Evolutionary conservation across 345 rosid species (phyloP).

Genomic region (Melaleuca quinquenervia): DNA sequence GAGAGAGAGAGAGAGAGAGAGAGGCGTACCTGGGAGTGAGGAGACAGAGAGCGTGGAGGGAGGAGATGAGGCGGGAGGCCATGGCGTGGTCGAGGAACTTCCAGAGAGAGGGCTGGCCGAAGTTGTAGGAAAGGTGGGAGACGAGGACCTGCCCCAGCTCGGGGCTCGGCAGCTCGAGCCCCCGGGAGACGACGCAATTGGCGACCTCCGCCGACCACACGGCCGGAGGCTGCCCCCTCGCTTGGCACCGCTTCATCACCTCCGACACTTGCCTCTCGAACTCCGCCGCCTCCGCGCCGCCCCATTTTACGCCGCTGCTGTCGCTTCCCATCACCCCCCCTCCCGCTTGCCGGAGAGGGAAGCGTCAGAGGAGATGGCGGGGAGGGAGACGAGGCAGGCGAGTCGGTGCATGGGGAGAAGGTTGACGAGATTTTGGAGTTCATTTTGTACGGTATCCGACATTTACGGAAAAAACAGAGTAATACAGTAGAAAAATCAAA

Average conservation of each 20-base stretch:
- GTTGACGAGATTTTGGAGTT: not conserved
- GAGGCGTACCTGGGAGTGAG: conserved; percentile 25
- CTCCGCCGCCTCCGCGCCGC: not conserved
- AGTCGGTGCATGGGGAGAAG: not conserved
- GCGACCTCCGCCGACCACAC: conserved; percentile 25
- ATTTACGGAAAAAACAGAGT: too few relatives aligned
- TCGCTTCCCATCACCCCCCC: not conserved
- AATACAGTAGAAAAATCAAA: too few relatives aligned
- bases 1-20: not conserved
- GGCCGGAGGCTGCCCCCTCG: conserved; percentile 3
- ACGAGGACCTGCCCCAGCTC: conserved; percentile 33
- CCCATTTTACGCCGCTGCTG: conserved; percentile 5
- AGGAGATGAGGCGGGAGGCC: conserved; percentile 27
- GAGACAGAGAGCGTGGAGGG: conserved; percentile 41
- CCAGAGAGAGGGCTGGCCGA: conserved; percentile 39
- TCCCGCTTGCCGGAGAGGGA: not conserved
- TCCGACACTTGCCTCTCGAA: conserved; percentile 3
- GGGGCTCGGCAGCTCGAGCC: conserved; percentile 14
- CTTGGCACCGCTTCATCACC: conserved; percentile 9
- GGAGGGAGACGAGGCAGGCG: not conserved
- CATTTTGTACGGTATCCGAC: not conserved
- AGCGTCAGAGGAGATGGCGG: conserved; percentile 20
- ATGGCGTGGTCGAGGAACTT: conserved; percentile 38
- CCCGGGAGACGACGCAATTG: conserved; percentile 14
- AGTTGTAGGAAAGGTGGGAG: conserved; percentile 33